Conservation (phyloP, 2,329 filamentous ascomycete genomes). For the Colletotrichum godetiae region DNA sequence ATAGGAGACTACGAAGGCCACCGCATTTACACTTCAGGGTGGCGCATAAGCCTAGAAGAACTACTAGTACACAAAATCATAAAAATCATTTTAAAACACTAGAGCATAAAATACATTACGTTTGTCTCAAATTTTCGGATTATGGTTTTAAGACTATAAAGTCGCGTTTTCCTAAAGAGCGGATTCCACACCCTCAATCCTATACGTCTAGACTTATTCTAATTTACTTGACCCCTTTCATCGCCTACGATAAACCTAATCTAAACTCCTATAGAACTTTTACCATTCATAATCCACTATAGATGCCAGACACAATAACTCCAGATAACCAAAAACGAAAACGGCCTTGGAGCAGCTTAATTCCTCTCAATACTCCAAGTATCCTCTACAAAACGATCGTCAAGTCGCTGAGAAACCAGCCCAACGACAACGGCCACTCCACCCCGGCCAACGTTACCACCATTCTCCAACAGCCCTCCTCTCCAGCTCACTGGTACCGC, state of each 20-base stretch:
- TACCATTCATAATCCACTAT: neutral
- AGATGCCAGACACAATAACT: neutral
- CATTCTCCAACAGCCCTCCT: too few species aligned
- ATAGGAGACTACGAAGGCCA: too few species aligned
- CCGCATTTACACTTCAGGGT: too few species aligned
- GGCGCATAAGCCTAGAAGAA: too few species aligned
- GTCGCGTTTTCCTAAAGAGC: neutral
- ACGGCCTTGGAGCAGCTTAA: neutral
- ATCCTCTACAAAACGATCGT: neutral
- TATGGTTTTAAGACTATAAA: neutral
- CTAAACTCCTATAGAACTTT: too few species aligned
- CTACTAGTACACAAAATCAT: too few species aligned
- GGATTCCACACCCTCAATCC: neutral
- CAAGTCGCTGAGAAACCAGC: neutral
- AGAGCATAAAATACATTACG: neutral
- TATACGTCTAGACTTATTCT: neutral
- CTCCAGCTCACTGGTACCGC: constrained; percentile 18
- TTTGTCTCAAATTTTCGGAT: neutral
- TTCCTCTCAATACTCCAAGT: neutral
- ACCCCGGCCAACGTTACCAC: neutral
- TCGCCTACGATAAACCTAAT: neutral
- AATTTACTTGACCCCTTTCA: neutral
- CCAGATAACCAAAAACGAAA: neutral
- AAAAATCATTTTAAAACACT: neutral
- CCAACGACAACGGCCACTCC: neutral